Conservation (phyloP, 2,329 filamentous ascomycete species). For the Hypomyces rosellus region DNA sequence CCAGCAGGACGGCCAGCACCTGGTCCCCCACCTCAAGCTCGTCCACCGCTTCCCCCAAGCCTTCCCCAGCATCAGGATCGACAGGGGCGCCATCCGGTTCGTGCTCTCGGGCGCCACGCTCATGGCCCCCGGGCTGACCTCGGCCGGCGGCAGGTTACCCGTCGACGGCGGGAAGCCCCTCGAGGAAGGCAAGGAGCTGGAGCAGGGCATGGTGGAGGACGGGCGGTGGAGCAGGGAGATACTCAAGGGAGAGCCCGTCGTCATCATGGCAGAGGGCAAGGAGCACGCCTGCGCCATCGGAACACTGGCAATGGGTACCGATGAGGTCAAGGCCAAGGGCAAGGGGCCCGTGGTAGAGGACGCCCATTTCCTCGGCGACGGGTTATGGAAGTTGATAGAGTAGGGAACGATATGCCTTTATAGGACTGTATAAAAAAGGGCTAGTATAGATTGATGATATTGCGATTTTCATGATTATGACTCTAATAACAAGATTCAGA, state of each 20-base stretch:
- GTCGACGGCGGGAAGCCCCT: conserved; percentile 33
- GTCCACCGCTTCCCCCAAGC: conserved; percentile 84
- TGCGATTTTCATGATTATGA: too few relatives aligned
- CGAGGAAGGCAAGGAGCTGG: conserved; percentile 37
- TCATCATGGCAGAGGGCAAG: conserved; percentile 90
- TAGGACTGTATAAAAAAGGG: too few relatives aligned
- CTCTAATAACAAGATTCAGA: too few relatives aligned
- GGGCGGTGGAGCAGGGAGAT: conserved; percentile 61
- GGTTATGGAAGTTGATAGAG: conserved; percentile 73
- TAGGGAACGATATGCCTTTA: conserved; percentile 19
- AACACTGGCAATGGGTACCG: conserved; percentile 73
- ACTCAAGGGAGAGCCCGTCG: conserved; percentile 74
- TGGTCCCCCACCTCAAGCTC: conserved; percentile 82
- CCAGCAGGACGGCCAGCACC: conserved; percentile 68
- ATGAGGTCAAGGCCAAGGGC: conserved; percentile 87
- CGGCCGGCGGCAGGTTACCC: conserved; percentile 72
- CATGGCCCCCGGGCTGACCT: conserved; percentile 93
- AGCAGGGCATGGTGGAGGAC: conserved; percentile 38
- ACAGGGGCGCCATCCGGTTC: conserved; percentile 93
- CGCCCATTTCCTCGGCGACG: conserved; percentile 90
- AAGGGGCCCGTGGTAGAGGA: conserved; percentile 94
- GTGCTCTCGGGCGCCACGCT: conserved; percentile 88
- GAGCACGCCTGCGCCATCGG: conserved; percentile 85
- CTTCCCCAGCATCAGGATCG: conserved; percentile 82
- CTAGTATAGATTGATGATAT: too few relatives aligned